Base-by-base conservation (phyloP, 805 yeast genomes). In the Isabelozyma heimii region DNA sequence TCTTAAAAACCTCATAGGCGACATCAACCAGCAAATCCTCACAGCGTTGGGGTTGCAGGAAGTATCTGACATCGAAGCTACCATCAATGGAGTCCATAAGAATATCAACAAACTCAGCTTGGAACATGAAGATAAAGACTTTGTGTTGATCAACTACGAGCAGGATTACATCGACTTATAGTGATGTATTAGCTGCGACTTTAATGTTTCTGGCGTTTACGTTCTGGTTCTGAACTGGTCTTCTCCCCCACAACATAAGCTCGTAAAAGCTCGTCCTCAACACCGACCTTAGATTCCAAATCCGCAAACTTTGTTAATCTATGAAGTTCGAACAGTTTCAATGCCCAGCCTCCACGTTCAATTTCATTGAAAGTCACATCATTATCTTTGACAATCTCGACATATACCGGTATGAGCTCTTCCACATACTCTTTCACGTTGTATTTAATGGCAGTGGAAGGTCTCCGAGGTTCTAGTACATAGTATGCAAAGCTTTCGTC, bases 401-500 rank as follows among this genome's bases (percentile, higher is more conserved):
- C 48, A 47, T 56, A 56, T 5, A 53, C 55, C 2, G 62, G 62
- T 16, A 75, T 50, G 24, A 61, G 65, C 44, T 72, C 69, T 4
- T 71, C 73, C 8, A 63, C 50, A 46, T 76, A 77, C 56, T 76
- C 82, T 46, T 69, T 72, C 15, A 63, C 52, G 37, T 61, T 71
- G 53, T 76, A 76, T 55, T 76, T 77, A 33, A 76, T 68, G 40
- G 71, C 69, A 44, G 65, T 41, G 3, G 44, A 60, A 8, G 62
- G 58, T 20, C 61, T 51, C 4, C 4, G 26, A 14, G 59, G 51
- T 10, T 63, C 67, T 4, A 66, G 59, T 30, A 71, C 66, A 42
- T 54, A 67, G 54, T 67, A 69, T 46, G 63, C 52, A 50, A 69
- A 77, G n/a, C 74, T 64, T 57, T 77, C 81, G 50, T 77, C 82